Conservation (phyloP, 2,329 filamentous ascomycete species). For the Fusarium mundagurra region DNA sequence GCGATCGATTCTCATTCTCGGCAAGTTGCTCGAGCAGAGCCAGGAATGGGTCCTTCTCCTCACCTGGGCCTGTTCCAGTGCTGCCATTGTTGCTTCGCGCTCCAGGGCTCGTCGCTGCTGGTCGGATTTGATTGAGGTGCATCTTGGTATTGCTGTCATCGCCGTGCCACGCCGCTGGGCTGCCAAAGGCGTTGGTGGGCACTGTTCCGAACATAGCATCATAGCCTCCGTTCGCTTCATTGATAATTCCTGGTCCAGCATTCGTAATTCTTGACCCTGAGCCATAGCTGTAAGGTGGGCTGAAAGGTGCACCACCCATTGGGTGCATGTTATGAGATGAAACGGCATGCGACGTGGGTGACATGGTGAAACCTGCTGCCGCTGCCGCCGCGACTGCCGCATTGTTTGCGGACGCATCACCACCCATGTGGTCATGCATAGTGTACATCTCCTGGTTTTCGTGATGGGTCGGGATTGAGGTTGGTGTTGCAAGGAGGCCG, state of each 20-base stretch:
- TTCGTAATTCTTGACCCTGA: constrained; percentile 45
- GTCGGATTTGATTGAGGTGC: constrained; percentile 33
- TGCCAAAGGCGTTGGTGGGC: constrained; percentile 63
- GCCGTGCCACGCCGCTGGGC: constrained; percentile 61
- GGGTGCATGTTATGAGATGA: constrained; percentile 44
- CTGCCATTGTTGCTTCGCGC: constrained; percentile 61
- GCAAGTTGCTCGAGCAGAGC: constrained; percentile 83
- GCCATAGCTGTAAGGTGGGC: constrained; percentile 54
- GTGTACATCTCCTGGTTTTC: constrained; percentile 47
- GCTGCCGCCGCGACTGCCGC: constrained; percentile 49
- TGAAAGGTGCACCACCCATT: constrained; percentile 50
- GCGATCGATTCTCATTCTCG: constrained; percentile 74
- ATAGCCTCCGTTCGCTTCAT: constrained; percentile 53
- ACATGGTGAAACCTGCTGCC: constrained; percentile 50
- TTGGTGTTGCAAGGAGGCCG: constrained; percentile 51
- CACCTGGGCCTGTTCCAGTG: constrained; percentile 58
- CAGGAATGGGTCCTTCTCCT: constrained; percentile 84
- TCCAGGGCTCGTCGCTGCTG: constrained; percentile 52
- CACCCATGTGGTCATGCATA: constrained; percentile 48
- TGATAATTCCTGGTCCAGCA: constrained; percentile 41
- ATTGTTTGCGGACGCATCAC: constrained; percentile 48
- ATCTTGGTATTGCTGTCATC: constrained; percentile 47
- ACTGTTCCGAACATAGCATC: constrained; percentile 70
- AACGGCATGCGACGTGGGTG: constrained; percentile 32
- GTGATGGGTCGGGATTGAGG: constrained; percentile 49